A percentile compares a stretch with the other conserved stretches of the same genome.
These are phyloP conservation scores for Pseudozyma hubeiensis DNA, from an alignment of 1,284 basidiomycete genomes.

Conservation along the genomic window DNA sequence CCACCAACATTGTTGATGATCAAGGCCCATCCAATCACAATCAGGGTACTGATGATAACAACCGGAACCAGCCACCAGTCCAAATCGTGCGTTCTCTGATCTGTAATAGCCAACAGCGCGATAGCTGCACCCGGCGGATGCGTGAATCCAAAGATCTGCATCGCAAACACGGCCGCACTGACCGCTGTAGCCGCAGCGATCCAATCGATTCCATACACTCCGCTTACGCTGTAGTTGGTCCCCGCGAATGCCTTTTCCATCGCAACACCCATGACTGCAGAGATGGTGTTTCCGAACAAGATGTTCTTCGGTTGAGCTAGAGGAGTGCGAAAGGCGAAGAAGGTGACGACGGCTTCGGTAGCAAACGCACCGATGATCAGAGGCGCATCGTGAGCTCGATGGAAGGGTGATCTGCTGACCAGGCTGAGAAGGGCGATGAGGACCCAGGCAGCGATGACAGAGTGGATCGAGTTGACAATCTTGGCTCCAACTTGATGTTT, in stretches of 20 bases:
- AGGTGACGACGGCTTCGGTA: conserved; percentile 61
- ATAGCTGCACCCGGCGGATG: conserved; percentile 63
- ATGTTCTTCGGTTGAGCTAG: conserved; percentile 61
- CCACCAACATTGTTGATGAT: conserved; percentile 59
- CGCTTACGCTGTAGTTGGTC: conserved; percentile 42
- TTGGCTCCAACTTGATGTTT: conserved; percentile 25
- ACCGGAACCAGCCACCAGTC: conserved; percentile 52
- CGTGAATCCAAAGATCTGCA: conserved; percentile 59
- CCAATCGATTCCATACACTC: conserved; percentile 51
- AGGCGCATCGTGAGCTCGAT: conserved; percentile 35
- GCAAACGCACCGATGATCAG: conserved; percentile 54
- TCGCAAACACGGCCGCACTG: conserved; percentile 41
- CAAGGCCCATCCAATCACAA: conserved; percentile 62
- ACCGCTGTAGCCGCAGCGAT: conserved; percentile 38
- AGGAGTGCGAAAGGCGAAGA: conserved; percentile 47
- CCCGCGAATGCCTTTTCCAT: conserved; percentile 48
- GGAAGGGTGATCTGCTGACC: conserved; percentile 29
- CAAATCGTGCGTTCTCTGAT: conserved; percentile 29
- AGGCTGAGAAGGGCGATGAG: conserved; percentile 31
- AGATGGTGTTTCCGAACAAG: conserved; percentile 56
- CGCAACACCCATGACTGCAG: conserved; percentile 53
- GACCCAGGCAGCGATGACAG: conserved; percentile 36
- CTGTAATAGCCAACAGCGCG: conserved; percentile 49
- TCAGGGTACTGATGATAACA: conserved; percentile 24
- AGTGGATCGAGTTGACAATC: conserved; percentile 38